Conservation (phyloP, 1,284 basidiomycete genomes). For the Somion occarium region DNA sequence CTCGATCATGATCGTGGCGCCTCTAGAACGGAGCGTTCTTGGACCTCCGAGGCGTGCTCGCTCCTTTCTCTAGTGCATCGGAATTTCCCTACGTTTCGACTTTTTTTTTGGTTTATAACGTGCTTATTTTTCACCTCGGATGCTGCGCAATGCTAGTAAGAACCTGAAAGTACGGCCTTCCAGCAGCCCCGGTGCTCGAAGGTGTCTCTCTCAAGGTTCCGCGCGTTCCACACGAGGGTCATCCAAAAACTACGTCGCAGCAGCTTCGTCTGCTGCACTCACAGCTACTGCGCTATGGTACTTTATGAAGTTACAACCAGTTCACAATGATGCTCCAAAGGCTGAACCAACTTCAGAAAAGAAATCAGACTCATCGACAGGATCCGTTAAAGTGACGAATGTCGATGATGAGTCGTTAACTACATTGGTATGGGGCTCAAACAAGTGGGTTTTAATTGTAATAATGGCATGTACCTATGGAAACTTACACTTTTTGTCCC, state of each 20-base stretch:
- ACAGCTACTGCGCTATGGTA: not conserved
- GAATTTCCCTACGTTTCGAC: no score
- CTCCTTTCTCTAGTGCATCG: no score
- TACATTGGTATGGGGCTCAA: conserved; percentile 54
- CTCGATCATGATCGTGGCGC: no score
- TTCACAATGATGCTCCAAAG: not conserved
- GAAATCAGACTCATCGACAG: not conserved
- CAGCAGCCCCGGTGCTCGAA: not conserved
- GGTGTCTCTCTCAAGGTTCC: not conserved
- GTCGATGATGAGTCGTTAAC: not conserved
- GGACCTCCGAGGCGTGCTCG: no score
- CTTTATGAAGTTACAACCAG: not conserved
- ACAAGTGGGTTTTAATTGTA: conserved; percentile 34
- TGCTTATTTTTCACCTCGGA: no score
- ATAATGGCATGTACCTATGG: not conserved
- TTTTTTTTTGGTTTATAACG: no score
- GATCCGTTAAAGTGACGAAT: not conserved
- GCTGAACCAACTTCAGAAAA: not conserved
- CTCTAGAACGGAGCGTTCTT: no score
- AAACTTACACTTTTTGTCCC: not conserved
- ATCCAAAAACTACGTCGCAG: not conserved
- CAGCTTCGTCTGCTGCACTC: not conserved
- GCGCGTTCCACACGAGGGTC: not conserved
- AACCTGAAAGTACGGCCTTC: not conserved
- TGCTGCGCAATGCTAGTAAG: not conserved